Base-by-base conservation (phyloP, 371 early-diverging fungal genomes). In the Apophysomyces ossiformis region DNA sequence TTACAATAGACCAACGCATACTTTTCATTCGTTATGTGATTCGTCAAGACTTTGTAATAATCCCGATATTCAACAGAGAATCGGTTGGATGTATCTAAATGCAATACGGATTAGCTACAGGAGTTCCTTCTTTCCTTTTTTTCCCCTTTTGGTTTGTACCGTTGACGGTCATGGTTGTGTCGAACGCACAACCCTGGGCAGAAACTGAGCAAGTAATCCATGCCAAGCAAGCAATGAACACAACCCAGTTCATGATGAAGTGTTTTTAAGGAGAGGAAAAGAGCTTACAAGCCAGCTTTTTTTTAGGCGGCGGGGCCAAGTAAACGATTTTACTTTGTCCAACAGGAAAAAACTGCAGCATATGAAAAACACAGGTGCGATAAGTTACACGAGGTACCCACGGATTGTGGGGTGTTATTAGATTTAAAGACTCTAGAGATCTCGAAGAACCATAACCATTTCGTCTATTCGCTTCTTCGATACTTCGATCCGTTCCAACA, bases 391-490 rank as follows among this genome's bases (percentile, higher is more conserved):
- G 15, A 8, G 37, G n/a, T 41, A 32, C 37, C 58, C 37, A 58
- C 18, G 37, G 37, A 15, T 1, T 35, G 35, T 57, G 37, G 37
- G 57, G n/a, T 50, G 16, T 12, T 37, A 57, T 16, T 12, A 6
- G 12, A 15, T 4, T 12, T 58, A 32, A 35, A 26, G 16, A 44
- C 16, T 46, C 66, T 85, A 88, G 66, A 88, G 88, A 64, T 93
- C 94, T 61, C 91, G 73, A 57, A 93, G 63, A 15, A 88, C 79
- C 78, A 93, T 78, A 9, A 92, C 73, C 80, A 92, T 83, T 39
- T 82, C 73, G 62, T 90, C 92, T 11, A 94, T 67, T 57, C 93
- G 78, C 47, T 80, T 57, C 61, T 85, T 87, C 32, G 89, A 83
- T 1, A 82, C 79, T 61, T 88, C 87, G 37, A 95, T 68, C 72